phyloP scores from a whole-genome alignment of 2,329 filamentous ascomycete species.

The Colletotrichum acutatum region DNA sequence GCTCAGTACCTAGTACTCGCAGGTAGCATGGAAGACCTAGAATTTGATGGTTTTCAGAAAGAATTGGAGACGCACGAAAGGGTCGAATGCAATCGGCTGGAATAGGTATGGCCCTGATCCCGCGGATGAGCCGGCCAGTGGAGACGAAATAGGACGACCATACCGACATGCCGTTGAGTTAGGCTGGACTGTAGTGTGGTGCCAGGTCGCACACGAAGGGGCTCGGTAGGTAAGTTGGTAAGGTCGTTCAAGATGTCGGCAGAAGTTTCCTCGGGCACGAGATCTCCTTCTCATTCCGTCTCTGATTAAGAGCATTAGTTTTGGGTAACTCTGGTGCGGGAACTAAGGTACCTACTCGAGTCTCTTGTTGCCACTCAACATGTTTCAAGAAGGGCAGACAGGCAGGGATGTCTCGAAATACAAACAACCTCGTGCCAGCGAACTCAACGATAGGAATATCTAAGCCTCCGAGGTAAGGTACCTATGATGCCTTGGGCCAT shows the following conservation, averaged over 20 bases:
- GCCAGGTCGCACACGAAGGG: background rate
- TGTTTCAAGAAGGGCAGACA: slow-evolving; percentile 18
- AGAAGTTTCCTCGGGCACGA: background rate
- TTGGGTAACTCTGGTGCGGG: background rate
- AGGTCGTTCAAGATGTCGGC: no score
- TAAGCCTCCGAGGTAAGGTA: no score
- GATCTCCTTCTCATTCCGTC: background rate
- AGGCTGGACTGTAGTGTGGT: background rate
- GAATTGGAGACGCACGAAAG: background rate
- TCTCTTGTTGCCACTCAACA: slow-evolving; percentile 18
- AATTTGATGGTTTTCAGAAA: background rate
- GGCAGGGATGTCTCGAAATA: slow-evolving; percentile 12
- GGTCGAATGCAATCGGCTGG: background rate
- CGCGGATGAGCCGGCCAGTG: background rate
- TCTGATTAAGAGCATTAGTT: background rate
- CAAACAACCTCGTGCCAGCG: background rate
- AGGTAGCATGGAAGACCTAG: background rate
- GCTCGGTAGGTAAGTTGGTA: background rate
- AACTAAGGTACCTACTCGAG: background rate
- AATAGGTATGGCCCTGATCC: background rate
- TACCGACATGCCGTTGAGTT: background rate
- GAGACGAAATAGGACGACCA: background rate
- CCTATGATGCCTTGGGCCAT: background rate
- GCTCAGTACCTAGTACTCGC: background rate
- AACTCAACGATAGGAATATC: background rate